phyloP scores from a whole-genome alignment of 2,329 filamentous ascomycete genomes.

The Aureobasidium sp. region DNA sequence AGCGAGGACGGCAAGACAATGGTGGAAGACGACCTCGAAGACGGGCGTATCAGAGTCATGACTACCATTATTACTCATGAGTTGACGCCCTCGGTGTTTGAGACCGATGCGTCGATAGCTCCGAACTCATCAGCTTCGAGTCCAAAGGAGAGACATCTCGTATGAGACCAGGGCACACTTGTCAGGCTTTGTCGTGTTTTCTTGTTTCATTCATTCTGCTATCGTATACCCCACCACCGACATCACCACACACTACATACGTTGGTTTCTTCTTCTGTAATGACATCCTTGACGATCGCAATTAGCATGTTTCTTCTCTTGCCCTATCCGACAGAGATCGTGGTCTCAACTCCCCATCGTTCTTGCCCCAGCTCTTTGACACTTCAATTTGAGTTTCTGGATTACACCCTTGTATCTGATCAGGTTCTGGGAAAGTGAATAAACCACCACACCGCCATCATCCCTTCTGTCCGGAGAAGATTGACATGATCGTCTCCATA shows the following conservation, averaged over 20 bases:
- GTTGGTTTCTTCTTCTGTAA: not conserved
- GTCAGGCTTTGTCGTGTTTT: not conserved
- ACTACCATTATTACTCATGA: not conserved
- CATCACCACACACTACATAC: not conserved
- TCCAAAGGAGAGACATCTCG: not conserved
- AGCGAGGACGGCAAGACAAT: not conserved
- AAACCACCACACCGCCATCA: not conserved
- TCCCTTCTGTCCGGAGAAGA: not conserved
- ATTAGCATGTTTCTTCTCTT: not conserved
- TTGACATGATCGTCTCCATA: not conserved
- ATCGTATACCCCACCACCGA: not conserved
- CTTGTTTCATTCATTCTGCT: not conserved
- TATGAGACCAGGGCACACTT: not conserved
- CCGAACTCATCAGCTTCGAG: not conserved
- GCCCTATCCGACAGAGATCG: not conserved
- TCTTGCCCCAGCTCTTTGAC: not conserved
- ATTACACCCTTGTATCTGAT: not conserved
- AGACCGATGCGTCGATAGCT: not conserved
- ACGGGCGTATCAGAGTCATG: conserved; percentile 4
- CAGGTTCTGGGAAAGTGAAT: too few relatives aligned
- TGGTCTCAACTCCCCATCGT: too few relatives aligned
- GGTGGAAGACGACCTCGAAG: not conserved
- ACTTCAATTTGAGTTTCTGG: not conserved
- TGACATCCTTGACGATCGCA: not conserved
- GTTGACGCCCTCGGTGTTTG: not conserved